Conservation (phyloP, 345 rosid genomes). For the Hevea brasiliensis region DNA sequence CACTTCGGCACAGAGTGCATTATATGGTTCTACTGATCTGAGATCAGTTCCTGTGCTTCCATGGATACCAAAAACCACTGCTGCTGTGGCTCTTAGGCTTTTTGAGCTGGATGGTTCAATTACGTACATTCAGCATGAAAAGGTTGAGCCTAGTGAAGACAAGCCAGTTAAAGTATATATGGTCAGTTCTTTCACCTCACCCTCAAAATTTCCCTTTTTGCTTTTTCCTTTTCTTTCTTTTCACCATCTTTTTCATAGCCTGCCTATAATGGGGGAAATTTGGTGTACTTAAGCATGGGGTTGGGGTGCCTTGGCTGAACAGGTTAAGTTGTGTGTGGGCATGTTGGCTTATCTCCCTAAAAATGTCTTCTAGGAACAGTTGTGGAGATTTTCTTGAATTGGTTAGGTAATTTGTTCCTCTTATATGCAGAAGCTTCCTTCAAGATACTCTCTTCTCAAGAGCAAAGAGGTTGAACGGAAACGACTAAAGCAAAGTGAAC, state of each 20-base stretch:
- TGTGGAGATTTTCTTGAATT: neutral
- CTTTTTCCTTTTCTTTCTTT: neutral
- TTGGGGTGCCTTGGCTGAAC: too few relatives aligned
- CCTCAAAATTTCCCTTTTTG: neutral
- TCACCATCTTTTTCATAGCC: neutral
- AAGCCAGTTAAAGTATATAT: conserved; percentile 39
- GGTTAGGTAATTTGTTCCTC: conserved; percentile 7
- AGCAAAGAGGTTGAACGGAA: conserved; percentile 45
- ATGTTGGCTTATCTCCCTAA: too few relatives aligned
- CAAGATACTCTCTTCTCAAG: conserved; percentile 43
- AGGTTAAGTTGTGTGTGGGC: too few relatives aligned
- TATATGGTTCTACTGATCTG: conserved; percentile 30
- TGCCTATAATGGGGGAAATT: neutral
- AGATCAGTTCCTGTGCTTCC: conserved; percentile 65
- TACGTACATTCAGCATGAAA: conserved; percentile 53
- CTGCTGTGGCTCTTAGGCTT: conserved; percentile 88
- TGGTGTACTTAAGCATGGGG: neutral
- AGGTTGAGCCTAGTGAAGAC: conserved; percentile 50
- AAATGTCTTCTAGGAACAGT: too few relatives aligned
- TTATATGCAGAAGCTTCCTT: conserved; percentile 57
- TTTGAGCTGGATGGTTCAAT: conserved; percentile 73
- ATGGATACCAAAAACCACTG: conserved; percentile 84
- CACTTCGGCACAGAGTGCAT: conserved; percentile 15
- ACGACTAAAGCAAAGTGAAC: conserved; percentile 41
- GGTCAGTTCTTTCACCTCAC: conserved; percentile 43